Evolutionary conservation across 2,329 filamentous ascomycete species (phyloP), one percentile per base, ranked within the genome.

Genomic region (Ciborinia camelliae): DNA sequence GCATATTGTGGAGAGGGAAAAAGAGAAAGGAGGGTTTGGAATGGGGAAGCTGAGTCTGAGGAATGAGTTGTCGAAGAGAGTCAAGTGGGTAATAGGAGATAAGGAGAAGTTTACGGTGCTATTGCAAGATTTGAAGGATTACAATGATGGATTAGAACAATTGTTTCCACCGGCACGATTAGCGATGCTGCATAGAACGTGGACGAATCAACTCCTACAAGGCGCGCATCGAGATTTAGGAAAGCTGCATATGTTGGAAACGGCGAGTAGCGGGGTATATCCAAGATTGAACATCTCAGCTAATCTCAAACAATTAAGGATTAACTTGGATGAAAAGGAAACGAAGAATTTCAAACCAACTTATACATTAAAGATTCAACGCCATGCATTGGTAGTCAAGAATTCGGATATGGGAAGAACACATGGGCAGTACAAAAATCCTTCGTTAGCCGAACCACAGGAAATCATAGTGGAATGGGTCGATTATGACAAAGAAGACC

Each of bases 111-210:
- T 81, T 52, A 75, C 71, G 30, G 73, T 71, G 14, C 70, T 81
- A 3, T 69, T 81, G 4, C 71, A 68, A 30, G 78, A 81, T 66
- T 69, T 81, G 53, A 77, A 79, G 76, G 79, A 80, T 71, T 81
- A 78, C 71, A 81, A 81, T 70, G 78, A 81, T 71, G 79, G 80
- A 48, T 73, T 81, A 15, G 79, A 81, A 66, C 77, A 79, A 54
- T 75, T 81, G 55, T 81, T 81, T 71, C 80, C 79, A 18, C 73
- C 76, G 8, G 75, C 76, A 1, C 75, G 79, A 65, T 71, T 81
- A 8, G 75, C 75, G 20, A 80, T 77, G 10, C 74, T 80, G 28
- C 78, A 80, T 65, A 76, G 79, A 18, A 76, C 78, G n/a, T 81
- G 79, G 79, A 79, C 77, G 15, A 77, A 80, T 67, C 78, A 80